A percentile compares a stretch with the other conserved stretches of the same genome.
Conservation (phyloP, 2,329 filamentous ascomycete species). For the Paraphaeosphaeria sporulosa region DNA sequence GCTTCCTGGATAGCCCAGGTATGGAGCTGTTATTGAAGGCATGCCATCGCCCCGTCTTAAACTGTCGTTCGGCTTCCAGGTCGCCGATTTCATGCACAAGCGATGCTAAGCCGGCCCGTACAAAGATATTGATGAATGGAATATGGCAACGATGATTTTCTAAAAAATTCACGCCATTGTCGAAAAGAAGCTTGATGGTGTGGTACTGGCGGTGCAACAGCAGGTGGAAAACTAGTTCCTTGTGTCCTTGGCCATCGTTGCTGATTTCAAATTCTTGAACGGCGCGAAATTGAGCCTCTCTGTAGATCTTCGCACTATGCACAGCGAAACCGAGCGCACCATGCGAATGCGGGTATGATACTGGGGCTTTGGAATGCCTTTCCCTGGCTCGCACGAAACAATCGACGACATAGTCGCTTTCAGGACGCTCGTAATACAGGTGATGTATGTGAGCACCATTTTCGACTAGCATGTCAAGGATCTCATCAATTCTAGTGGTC, state of each 20-base stretch:
- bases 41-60: neutral
- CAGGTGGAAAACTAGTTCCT: neutral
- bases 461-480: slow-evolving; percentile 12
- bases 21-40: neutral
- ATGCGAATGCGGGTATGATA: neutral
- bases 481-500: slow-evolving; percentile 15
- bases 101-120: neutral
- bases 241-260: neutral
- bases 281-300: neutral
- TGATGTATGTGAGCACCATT: neutral
- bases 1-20: neutral
- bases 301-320: neutral
- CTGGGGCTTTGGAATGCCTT: neutral
- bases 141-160: neutral
- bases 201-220: slow-evolving; percentile 8
- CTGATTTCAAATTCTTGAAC: neutral
- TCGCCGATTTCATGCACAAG: neutral
- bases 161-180: slow-evolving; percentile 11
- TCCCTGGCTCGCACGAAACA: neutral
- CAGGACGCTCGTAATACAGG: neutral
- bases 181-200: slow-evolving; percentile 2
- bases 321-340: neutral
- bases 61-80: neutral
- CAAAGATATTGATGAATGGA: neutral
- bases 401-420: neutral